phyloP scores from a whole-genome alignment of 768 basidiomycete species.

The Lactarius hengduanensis region DNA sequence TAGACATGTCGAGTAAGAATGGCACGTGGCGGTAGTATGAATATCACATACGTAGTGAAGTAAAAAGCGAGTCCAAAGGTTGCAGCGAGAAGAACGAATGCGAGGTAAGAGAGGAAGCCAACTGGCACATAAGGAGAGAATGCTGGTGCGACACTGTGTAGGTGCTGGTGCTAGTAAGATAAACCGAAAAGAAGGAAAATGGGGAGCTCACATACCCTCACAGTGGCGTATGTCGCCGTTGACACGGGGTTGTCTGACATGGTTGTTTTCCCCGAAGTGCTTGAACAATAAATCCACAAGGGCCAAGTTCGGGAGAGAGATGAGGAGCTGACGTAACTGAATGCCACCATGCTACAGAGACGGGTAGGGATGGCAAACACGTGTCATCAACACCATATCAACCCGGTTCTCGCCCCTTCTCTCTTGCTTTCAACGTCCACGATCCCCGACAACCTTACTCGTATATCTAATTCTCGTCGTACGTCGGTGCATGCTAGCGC shows the following conservation, averaged over 20 bases:
- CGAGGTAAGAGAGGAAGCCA: constrained; percentile 66
- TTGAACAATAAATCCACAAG: neutral
- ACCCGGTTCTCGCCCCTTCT: constrained; percentile 30
- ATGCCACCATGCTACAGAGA: constrained; percentile 27
- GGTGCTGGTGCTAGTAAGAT: constrained; percentile 41
- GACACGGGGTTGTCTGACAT: constrained; percentile 43
- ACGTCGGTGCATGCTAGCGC: constrained; percentile 15
- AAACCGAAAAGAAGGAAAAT: constrained; percentile 10
- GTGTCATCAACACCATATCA: constrained; percentile 54
- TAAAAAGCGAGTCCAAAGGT: constrained; percentile 90
- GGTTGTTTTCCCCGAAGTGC: constrained; percentile 29
- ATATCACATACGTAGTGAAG: constrained; percentile 70
- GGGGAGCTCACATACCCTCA: constrained; percentile 45
- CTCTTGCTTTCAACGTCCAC: constrained; percentile 28
- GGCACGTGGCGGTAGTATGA: constrained; percentile 8
- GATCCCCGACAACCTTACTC: constrained; percentile 15
- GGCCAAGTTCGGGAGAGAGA: neutral
- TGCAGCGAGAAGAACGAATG: constrained; percentile 64
- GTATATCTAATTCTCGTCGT: constrained; percentile 12
- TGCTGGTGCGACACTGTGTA: constrained; percentile 64
- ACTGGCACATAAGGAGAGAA: constrained; percentile 74
- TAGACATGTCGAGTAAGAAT: constrained; percentile 19
- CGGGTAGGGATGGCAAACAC: constrained; percentile 48
- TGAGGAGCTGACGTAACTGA: constrained; percentile 44
- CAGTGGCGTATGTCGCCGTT: constrained; percentile 43